Evolutionary conservation across 306 rosid species (phyloP), one percentile per base, ranked within the genome.

Genomic region (Adenanthera pavonina): DNA sequence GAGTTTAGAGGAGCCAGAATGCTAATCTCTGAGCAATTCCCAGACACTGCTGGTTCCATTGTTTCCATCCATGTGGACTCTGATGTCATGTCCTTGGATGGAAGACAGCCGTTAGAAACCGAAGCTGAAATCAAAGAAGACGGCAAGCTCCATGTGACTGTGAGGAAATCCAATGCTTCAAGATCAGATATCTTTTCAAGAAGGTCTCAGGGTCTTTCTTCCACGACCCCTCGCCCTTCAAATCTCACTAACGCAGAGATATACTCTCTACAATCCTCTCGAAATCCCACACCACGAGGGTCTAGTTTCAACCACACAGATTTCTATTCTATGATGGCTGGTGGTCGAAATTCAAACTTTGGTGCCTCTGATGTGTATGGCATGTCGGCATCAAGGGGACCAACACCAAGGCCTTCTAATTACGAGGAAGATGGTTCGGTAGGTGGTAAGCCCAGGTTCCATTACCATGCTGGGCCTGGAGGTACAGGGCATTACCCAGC

Each of bases 31-130:
- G 92, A 94, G 82, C 98, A 94, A 69, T 94, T 94, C 40, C 98
- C 98, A 2, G 96, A 92, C 81, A 92, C 96, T 0, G 96, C 96
- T 1, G 97, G 85, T 14, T 88, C 98, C 40, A 92, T 94, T 78
- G 96, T 92, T 66, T 92, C 97, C 4, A 94, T 94, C 76, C 98
- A 94, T 5, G 98, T 94, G 0, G 98, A 94, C 48, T 94, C 98
- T 15, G 97, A 94, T 49, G 89, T 94, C 43, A 89, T 91, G 92
- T 94, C 98, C 0, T 72, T 94, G 4, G 97, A 91, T 41, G 98
- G 97, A 46, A 84, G 92, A 35, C 98, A 94, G 1, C 83, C 86
- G 0, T 60, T 92, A 10, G 98, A 94, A 60, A 91, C 97, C 0
- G 94, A 92, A 41, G 91, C 95, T 6, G 92, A 88, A 68, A 84